Conservation (phyloP, 2,329 filamentous ascomycete species). For the Epicoccum sorghinum region DNA sequence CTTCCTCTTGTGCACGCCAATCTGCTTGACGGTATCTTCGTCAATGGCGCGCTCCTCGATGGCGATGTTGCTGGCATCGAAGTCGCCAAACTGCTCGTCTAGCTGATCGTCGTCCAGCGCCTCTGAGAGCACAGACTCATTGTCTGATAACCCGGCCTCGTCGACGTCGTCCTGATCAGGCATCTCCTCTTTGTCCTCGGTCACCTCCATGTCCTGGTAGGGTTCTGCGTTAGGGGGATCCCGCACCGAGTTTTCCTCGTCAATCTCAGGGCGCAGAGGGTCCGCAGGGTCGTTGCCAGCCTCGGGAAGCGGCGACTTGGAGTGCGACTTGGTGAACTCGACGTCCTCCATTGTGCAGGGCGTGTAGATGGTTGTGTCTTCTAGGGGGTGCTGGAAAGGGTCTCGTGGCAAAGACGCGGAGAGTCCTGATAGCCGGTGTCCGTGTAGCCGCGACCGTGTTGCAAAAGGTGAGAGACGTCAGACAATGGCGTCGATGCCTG, state of each 20-base stretch:
- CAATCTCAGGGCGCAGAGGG: conserved; percentile 54
- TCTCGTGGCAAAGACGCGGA: background rate
- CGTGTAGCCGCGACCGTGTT: background rate
- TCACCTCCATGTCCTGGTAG: conserved; percentile 54
- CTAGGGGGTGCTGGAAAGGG: background rate
- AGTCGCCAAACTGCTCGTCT: conserved; percentile 60
- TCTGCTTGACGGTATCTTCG: conserved; percentile 64
- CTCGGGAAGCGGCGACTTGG: conserved; percentile 52
- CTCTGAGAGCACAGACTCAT: conserved; percentile 68
- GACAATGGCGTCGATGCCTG: conserved; percentile 10
- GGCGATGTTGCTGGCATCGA: conserved; percentile 65
- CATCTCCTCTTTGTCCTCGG: conserved; percentile 47
- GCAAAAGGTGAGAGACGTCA: conserved; percentile 2
- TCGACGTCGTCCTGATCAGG: conserved; percentile 46
- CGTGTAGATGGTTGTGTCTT: background rate
- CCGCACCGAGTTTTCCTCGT: conserved; percentile 56
- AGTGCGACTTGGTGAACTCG: conserved; percentile 47
- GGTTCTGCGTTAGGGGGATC: conserved; percentile 52
- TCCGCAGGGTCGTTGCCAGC: conserved; percentile 55
- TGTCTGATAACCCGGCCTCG: conserved; percentile 58
- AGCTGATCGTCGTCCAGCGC: conserved; percentile 68
- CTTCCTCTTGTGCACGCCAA: conserved; percentile 69
- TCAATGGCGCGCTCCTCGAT: conserved; percentile 68
- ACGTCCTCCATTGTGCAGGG: conserved; percentile 51
- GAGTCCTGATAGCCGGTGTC: background rate